Conservation (phyloP, 179 eudicot species). For the Gypsophila paniculata region DNA sequence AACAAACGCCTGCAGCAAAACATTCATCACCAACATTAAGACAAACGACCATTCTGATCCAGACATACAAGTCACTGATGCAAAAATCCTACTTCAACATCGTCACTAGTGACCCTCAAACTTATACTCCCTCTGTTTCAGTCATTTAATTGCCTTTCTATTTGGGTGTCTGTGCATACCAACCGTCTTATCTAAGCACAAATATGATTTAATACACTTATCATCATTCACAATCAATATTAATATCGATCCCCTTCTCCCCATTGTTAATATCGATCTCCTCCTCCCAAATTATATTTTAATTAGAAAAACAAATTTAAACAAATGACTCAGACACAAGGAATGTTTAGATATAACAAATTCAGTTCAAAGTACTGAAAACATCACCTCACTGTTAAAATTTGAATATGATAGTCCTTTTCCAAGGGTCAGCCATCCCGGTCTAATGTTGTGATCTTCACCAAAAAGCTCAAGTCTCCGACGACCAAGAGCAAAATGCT, state of each 20-base stretch:
- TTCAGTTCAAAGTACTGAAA: background rate
- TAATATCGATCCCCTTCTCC: too few relatives aligned
- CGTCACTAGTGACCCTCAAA: constrained; percentile 1
- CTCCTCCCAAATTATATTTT: too few relatives aligned
- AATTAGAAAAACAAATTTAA: too few relatives aligned
- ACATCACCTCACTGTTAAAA: constrained; percentile 65
- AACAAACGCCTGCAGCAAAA: constrained; percentile 48
- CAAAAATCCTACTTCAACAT: background rate
- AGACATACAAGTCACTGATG: background rate
- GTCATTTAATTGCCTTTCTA: too few relatives aligned
- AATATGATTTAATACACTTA: too few relatives aligned
- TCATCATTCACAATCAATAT: too few relatives aligned
- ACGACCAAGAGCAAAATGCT: constrained; percentile 97
- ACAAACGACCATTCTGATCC: background rate
- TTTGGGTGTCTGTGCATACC: too few relatives aligned
- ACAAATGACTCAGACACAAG: too few relatives aligned
- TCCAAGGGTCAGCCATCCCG: constrained; percentile 97
- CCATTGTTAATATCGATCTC: too few relatives aligned
- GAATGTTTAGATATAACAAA: background rate
- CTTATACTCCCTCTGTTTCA: background rate
- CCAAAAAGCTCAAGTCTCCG: constrained; percentile 94
- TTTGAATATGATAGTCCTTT: constrained; percentile 78
- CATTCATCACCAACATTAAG: constrained; percentile 6
- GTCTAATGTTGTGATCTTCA: constrained; percentile 85
- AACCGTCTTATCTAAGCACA: too few relatives aligned